These are phyloP conservation scores for Ciborinia camelliae DNA, from an alignment of 2,329 filamentous ascomycete species.

Conservation along the genomic window DNA sequence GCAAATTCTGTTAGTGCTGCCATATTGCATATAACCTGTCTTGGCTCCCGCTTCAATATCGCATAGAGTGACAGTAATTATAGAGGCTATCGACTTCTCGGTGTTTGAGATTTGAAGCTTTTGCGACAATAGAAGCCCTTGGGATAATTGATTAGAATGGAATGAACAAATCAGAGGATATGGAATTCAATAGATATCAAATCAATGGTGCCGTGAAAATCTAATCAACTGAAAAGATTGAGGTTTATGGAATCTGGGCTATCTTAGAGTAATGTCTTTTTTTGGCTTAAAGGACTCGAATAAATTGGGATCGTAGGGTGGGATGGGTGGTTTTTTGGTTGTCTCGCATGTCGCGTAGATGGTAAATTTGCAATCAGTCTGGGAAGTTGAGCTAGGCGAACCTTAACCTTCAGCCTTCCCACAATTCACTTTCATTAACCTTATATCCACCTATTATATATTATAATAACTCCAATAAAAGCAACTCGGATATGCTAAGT, in stretches of 20 bases:
- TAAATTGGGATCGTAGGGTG: not conserved
- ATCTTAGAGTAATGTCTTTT: not conserved
- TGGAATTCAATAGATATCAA: not conserved
- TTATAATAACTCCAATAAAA: not conserved
- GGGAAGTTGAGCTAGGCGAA: not conserved
- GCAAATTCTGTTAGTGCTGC: not conserved
- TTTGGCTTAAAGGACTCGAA: not conserved
- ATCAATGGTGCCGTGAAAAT: not conserved
- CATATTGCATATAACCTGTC: not conserved
- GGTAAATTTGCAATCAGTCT: not conserved
- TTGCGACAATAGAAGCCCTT: not conserved
- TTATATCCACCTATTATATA: not conserved
- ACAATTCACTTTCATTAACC: not conserved
- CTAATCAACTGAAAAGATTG: not conserved
- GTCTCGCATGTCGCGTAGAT: no score
- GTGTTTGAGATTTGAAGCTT: not conserved
- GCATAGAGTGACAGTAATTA: no score
- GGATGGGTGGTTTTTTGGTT: not conserved
- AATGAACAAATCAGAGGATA: no score
- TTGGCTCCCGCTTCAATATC: not conserved
- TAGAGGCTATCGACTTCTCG: not conserved
- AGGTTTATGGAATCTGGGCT: not conserved
- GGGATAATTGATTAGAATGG: no score
- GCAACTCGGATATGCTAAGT: no score
- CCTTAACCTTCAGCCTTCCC: not conserved